Conservation (phyloP, 1,139 yeast genomes). For the Protomyces inouyei region DNA sequence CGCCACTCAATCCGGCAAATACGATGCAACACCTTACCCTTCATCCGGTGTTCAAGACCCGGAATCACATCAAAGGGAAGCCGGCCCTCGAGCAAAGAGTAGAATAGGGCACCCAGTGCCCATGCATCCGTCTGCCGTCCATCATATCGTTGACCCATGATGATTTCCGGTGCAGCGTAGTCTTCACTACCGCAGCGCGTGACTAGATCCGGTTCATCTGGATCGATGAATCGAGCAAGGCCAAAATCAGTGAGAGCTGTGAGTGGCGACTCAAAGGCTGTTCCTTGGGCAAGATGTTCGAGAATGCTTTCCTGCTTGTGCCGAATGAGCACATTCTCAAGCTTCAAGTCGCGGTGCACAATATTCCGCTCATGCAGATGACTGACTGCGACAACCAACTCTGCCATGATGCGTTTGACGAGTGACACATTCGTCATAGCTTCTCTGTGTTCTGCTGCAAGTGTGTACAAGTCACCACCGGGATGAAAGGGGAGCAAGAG, state of each 20-base stretch:
- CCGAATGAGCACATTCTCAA: conserved; percentile 29
- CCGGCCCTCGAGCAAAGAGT: conserved; percentile 73
- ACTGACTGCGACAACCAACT: conserved; percentile 51
- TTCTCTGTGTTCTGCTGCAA: conserved; percentile 51
- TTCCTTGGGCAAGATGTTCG: conserved; percentile 6
- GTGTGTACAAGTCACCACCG: conserved; percentile 67
- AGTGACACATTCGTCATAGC: conserved; percentile 50
- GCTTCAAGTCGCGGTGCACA: conserved; percentile 53
- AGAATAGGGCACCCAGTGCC: conserved; percentile 89
- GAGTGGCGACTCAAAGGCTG: conserved; percentile 41
- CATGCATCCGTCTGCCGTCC: conserved; percentile 88
- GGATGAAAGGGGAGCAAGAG: conserved; percentile 70
- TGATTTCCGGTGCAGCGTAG: conserved; percentile 86
- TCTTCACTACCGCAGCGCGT: conserved; percentile 96
- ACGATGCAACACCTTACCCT: conserved; percentile 71
- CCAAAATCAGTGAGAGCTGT: conserved; percentile 84
- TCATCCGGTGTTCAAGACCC: conserved; percentile 46
- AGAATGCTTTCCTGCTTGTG: neutral
- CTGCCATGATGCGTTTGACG: conserved; percentile 51
- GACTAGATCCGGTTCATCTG: conserved; percentile 56
- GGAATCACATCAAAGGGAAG: conserved; percentile 83
- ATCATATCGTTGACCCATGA: conserved; percentile 84
- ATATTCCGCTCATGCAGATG: conserved; percentile 51
- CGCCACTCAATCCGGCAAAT: conserved; percentile 92
- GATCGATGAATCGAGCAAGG: conserved; percentile 62